phyloP scores from a whole-genome alignment of 2,329 filamentous ascomycete genomes.

The Neofusicoccum sp. region DNA sequence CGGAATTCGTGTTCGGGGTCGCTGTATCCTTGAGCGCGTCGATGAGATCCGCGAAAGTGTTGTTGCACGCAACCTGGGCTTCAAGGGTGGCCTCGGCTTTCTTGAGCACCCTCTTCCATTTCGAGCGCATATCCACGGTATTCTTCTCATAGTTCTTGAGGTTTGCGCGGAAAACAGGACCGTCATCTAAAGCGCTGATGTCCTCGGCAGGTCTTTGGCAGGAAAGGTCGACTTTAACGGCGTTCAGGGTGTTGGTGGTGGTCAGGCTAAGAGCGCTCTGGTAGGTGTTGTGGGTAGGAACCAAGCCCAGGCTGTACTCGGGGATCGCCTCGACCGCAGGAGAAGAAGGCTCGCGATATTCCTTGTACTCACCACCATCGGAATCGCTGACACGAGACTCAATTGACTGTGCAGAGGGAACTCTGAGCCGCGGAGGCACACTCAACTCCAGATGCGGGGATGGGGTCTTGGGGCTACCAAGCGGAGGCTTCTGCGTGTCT shows the following conservation, averaged over 20 bases:
- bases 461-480: conserved; percentile 47
- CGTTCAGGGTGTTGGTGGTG: conserved; percentile 30
- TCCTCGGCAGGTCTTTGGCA: conserved; percentile 85
- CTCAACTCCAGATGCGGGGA: conserved; percentile 71
- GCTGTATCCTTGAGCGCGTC: conserved; percentile 85
- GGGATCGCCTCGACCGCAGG: conserved; percentile 49
- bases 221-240: conserved; percentile 80
- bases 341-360: conserved; percentile 45
- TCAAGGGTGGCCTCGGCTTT: conserved; percentile 85
- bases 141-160: conserved; percentile 97
- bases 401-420: conserved; percentile 83
- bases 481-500: conserved; percentile 36
- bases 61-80: conserved; percentile 80
- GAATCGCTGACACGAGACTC: conserved; percentile 76
- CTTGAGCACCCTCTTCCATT: conserved; percentile 95
- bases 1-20: conserved; percentile 87
- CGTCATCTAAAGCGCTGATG: conserved; percentile 81
- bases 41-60: conserved; percentile 77
- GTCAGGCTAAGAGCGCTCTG: conserved; percentile 19
- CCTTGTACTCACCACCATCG: conserved; percentile 53
- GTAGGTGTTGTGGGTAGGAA: conserved; percentile 36
- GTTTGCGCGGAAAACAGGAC: conserved; percentile 90
- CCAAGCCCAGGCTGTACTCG: conserved; percentile 46
- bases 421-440: conserved; percentile 72
- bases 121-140: conserved; percentile 86